These are phyloP conservation scores for Chaetomidium leptoderma DNA, from an alignment of 495 filamentous ascomycete species.

Conservation along the genomic window DNA sequence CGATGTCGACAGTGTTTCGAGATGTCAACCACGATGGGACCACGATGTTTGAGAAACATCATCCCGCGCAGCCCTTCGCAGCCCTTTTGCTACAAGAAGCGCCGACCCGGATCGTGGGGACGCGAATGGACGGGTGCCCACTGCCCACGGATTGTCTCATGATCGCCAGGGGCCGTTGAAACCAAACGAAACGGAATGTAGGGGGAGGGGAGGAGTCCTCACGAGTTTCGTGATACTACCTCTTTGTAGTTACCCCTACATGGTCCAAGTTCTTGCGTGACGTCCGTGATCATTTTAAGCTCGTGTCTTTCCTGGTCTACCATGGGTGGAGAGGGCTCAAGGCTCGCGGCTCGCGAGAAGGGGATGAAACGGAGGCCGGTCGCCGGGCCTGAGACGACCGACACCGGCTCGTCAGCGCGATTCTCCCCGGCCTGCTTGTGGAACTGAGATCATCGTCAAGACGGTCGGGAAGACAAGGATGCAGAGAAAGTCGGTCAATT, in stretches of 20 bases:
- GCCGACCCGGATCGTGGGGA: neutral
- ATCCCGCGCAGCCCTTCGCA: no score
- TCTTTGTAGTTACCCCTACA: no score
- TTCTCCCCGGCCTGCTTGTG: neutral
- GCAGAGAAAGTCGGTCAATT: neutral
- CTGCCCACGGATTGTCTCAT: no score
- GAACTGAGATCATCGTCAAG: neutral
- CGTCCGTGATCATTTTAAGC: no score
- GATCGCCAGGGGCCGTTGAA: neutral
- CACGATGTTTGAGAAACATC: neutral
- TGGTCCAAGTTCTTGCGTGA: no score
- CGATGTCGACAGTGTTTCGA: slow-evolving; percentile 5
- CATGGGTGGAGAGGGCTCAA: no score
- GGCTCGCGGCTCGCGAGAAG: no score
- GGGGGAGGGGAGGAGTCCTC: neutral
- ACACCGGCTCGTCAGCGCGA: no score
- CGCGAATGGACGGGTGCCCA: neutral
- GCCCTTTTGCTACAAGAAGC: neutral
- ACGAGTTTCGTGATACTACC: neutral
- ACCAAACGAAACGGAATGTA: slow-evolving; percentile 6
- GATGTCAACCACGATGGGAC: neutral
- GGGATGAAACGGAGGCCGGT: neutral
- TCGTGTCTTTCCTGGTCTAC: no score
- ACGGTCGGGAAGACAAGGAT: neutral
- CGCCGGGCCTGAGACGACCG: no score